phyloP scores from a whole-genome alignment of 345 rosid genomes.

The Eucalyptus curtisii region DNA sequence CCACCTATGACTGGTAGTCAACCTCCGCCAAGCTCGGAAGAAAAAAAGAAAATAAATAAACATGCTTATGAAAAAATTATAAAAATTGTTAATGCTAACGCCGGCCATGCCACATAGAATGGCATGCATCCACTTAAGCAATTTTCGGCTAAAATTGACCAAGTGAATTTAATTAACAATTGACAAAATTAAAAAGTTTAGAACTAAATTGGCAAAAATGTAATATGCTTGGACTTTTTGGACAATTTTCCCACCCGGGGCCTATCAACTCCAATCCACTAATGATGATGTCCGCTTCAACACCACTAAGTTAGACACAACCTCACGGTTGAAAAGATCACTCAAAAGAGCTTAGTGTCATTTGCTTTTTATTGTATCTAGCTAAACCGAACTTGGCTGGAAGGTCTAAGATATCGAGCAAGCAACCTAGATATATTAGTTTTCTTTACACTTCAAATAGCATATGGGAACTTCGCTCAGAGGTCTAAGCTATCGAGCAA shows the following conservation, averaged over 20 bases:
- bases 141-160: neutral
- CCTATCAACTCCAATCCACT: neutral
- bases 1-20: fast-evolving
- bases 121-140: neutral
- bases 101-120: no score
- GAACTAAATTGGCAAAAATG: fast-evolving
- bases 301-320: neutral
- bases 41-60: no score
- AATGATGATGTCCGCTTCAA: neutral
- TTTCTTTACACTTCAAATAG: neutral
- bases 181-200: no score
- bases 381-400: neutral
- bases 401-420: neutral
- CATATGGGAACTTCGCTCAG: neutral
- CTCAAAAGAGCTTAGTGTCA: neutral
- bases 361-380: neutral
- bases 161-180: no score
- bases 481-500: neutral
- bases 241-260: fast-evolving
- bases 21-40: fast-evolving
- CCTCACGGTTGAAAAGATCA: neutral
- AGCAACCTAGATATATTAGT: neutral
- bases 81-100: neutral
- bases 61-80: no score
- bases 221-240: no score